These are phyloP conservation scores for Leucoagaricus sp. DNA, from an alignment of 1,284 basidiomycete species.

Conservation along the genomic window DNA sequence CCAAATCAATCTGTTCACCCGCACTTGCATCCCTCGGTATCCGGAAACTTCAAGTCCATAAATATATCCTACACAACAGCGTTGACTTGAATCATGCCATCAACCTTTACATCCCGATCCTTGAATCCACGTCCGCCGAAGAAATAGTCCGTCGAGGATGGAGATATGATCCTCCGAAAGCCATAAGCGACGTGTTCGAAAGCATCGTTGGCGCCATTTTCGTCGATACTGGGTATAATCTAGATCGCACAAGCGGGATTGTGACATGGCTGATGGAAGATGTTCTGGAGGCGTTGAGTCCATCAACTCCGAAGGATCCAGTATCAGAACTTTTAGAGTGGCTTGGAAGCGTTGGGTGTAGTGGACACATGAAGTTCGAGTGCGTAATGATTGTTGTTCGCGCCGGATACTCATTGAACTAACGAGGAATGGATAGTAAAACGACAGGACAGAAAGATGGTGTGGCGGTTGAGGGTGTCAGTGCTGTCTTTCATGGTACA, in stretches of 20 bases:
- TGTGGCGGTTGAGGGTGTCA: slow-evolving; percentile 50
- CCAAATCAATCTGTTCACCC: slow-evolving; percentile 72
- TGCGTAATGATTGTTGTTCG: slow-evolving; percentile 17
- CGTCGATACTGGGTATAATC: slow-evolving; percentile 76
- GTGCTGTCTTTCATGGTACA: slow-evolving; percentile 59
- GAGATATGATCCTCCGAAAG: slow-evolving; percentile 84
- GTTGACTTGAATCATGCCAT: slow-evolving; percentile 70
- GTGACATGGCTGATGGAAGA: slow-evolving; percentile 64
- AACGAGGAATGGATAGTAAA: slow-evolving; percentile 39
- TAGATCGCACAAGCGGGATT: slow-evolving; percentile 61
- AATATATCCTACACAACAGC: slow-evolving; percentile 68
- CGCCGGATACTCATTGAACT: not conserved
- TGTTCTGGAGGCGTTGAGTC: slow-evolving; percentile 56
- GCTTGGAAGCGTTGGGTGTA: slow-evolving; percentile 58
- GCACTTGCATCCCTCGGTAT: slow-evolving; percentile 72
- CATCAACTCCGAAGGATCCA: slow-evolving; percentile 63
- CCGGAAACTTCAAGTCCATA: slow-evolving; percentile 66
- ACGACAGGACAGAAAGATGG: slow-evolving; percentile 42
- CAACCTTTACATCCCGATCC: slow-evolving; percentile 54
- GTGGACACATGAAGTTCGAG: slow-evolving; percentile 30
- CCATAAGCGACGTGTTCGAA: slow-evolving; percentile 77
- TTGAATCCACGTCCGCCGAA: slow-evolving; percentile 52
- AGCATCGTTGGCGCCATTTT: slow-evolving; percentile 83
- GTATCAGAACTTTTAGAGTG: slow-evolving; percentile 67
- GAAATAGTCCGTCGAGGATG: slow-evolving; percentile 72